phyloP scores from a whole-genome alignment of 2,329 filamentous ascomycete species.

The Fusarium falciforme region DNA sequence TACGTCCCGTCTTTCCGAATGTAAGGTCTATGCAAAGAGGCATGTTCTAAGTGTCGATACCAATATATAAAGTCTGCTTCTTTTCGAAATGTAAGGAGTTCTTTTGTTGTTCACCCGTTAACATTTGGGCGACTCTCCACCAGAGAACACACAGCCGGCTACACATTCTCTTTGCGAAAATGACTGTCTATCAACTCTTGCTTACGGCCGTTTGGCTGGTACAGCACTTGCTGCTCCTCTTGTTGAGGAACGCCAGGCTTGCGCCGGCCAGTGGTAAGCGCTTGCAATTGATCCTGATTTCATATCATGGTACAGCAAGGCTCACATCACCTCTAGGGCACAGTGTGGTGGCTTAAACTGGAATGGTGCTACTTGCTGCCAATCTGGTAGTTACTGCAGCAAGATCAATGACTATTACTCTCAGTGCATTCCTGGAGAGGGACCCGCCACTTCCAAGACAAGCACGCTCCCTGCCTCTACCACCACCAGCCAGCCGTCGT shows the following conservation, averaged over 20 bases:
- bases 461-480: slow-evolving; percentile 27
- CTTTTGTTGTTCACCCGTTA: not conserved
- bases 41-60: not conserved
- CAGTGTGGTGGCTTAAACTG: slow-evolving; percentile 61
- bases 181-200: slow-evolving; percentile 32
- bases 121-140: not conserved
- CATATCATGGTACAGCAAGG: rapidly evolving
- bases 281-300: rapidly evolving
- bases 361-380: slow-evolving; percentile 58
- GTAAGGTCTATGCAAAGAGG: not conserved
- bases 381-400: slow-evolving; percentile 34
- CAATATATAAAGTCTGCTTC: not conserved
- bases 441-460: slow-evolving; percentile 17
- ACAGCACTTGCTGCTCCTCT: slow-evolving; percentile 54
- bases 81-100: not conserved
- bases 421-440: slow-evolving; percentile 35
- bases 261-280: slow-evolving; percentile 33
- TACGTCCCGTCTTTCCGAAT: not conserved
- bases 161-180: slow-evolving; percentile 4
- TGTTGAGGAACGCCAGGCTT: slow-evolving; percentile 48
- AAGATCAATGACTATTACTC: slow-evolving; percentile 42
- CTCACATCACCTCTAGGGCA: slow-evolving; percentile 39
- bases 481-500: slow-evolving; percentile 8
- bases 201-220: slow-evolving; percentile 31
- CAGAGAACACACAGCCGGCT: not conserved